Percentiles rank a stretch among this genome's conserved stretches.
phyloP scores from a whole-genome alignment of 441 rosid species.

The Geranium incanum region DNA sequence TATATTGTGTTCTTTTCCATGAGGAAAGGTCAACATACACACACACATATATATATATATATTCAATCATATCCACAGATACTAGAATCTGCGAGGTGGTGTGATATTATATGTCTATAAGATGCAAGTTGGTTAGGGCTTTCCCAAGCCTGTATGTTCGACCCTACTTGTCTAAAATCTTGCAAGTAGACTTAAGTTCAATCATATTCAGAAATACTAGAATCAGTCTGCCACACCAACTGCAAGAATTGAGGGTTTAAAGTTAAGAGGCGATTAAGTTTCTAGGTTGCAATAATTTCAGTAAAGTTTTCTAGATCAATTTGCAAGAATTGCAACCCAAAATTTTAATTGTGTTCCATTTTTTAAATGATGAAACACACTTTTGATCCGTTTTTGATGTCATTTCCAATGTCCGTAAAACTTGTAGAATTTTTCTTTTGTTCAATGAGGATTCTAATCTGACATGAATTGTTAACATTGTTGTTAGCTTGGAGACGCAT shows the following conservation, averaged over 20 bases:
- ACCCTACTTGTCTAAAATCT: conserved; percentile 21
- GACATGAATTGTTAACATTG: background rate
- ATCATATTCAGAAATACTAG: conserved; percentile 21
- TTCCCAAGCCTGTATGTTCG: conserved; percentile 29
- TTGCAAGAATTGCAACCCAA: background rate
- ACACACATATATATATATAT: background rate
- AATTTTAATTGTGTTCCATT: background rate
- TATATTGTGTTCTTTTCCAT: conserved; percentile 15
- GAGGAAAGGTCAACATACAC: conserved; percentile 27
- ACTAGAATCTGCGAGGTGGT: no score
- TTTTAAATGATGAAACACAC: background rate
- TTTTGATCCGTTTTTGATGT: background rate
- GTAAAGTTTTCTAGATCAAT: background rate
- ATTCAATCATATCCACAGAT: background rate
- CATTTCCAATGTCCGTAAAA: background rate
- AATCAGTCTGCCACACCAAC: conserved; percentile 12
- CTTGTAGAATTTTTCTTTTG: background rate
- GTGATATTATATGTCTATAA: conserved; percentile 21
- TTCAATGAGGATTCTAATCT: background rate
- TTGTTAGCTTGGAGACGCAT: background rate
- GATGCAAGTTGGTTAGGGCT: conserved; percentile 43
- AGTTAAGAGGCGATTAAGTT: background rate
- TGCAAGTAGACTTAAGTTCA: conserved; percentile 32
- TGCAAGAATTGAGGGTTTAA: conserved; percentile 12
- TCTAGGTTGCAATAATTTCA: background rate